Percentiles rank a stretch among this genome's conserved stretches.
Evolutionary conservation across 805 yeast genomes (phyloP).

Genomic region (Metschnikowia continentalis): DNA sequence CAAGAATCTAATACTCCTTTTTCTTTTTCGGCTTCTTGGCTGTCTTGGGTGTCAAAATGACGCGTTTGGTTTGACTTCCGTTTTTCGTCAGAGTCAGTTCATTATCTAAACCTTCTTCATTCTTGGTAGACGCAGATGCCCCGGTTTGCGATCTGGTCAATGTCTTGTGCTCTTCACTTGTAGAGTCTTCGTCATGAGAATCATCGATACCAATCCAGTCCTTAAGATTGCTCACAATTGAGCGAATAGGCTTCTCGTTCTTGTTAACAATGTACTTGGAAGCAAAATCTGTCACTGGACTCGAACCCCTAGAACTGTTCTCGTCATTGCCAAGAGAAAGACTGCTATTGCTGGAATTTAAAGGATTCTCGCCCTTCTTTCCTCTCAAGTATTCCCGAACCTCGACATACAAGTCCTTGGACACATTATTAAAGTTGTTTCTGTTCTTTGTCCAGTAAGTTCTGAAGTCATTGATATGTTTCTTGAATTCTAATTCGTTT

Average conservation of each 20-base stretch:
- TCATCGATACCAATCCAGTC: constrained; percentile 38
- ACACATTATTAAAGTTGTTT: constrained; percentile 61
- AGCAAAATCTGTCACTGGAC: constrained; percentile 69
- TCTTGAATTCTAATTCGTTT: constrained; percentile 90
- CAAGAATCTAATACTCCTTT: not conserved
- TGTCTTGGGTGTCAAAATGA: constrained; percentile 2
- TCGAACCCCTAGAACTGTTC: constrained; percentile 27
- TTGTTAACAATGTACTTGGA: constrained; percentile 58
- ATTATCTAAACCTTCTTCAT: not conserved
- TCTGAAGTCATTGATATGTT: constrained; percentile 84
- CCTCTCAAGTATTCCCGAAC: constrained; percentile 68
- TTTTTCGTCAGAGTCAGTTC: not conserved
- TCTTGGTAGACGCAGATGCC: not conserved
- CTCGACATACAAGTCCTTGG: constrained; percentile 81
- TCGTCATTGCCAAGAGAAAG: constrained; percentile 25
- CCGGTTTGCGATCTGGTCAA: constrained; percentile 3
- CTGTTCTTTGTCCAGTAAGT: constrained; percentile 79
- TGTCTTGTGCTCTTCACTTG: constrained; percentile 19
- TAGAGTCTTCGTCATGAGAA: constrained; percentile 27
- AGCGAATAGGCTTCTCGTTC: constrained; percentile 26
- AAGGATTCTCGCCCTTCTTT: constrained; percentile 30
- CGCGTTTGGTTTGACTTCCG: not conserved
- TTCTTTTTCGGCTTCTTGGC: constrained; percentile 3
- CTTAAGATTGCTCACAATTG: constrained; percentile 38
- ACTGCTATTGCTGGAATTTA: constrained; percentile 15